These are phyloP conservation scores for Escallonia rubra DNA, from an alignment of 129 eudicot genomes.

Conservation along the genomic window DNA sequence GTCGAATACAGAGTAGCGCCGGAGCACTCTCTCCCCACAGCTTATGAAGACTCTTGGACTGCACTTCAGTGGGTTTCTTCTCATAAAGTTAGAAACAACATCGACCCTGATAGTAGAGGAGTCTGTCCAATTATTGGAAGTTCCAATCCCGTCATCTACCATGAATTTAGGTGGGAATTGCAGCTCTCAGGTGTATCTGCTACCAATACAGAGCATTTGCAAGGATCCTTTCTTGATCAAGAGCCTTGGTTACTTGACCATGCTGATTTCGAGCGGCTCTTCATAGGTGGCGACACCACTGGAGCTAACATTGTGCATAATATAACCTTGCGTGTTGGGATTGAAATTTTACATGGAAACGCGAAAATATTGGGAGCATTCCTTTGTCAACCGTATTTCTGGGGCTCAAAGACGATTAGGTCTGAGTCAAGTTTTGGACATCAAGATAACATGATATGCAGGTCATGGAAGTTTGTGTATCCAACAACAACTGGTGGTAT, in stretches of 20 bases:
- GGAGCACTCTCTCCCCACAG: slow-evolving; percentile 29
- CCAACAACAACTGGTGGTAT: too few relatives aligned
- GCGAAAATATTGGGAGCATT: slow-evolving; percentile 39
- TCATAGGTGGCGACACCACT: slow-evolving; percentile 57
- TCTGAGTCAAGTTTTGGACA: too few relatives aligned
- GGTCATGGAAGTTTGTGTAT: too few relatives aligned
- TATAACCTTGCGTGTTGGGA: slow-evolving; percentile 30
- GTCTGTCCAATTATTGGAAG: too few relatives aligned
- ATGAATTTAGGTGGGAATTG: too few relatives aligned
- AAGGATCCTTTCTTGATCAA: slow-evolving; percentile 16
- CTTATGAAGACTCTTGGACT: slow-evolving; percentile 52
- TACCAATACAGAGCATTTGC: too few relatives aligned
- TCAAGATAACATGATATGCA: too few relatives aligned
- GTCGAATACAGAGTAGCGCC: slow-evolving; percentile 50
- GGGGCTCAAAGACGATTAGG: too few relatives aligned
- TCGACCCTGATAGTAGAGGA: too few relatives aligned
- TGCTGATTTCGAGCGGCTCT: slow-evolving; percentile 44
- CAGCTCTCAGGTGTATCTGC: too few relatives aligned
- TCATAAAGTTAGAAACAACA: slow-evolving; percentile 23
- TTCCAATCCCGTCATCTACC: too few relatives aligned
- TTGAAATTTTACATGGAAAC: neutral
- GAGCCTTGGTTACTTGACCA: slow-evolving; percentile 45
- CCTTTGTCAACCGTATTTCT: slow-evolving; percentile 50
- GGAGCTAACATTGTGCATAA: slow-evolving; percentile 53
- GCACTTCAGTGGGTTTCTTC: slow-evolving; percentile 45